Evolutionary conservation across 345 rosid genomes (phyloP), one percentile per base, ranked within the genome.

Genomic region (Crucihimalaya himalaica): DNA sequence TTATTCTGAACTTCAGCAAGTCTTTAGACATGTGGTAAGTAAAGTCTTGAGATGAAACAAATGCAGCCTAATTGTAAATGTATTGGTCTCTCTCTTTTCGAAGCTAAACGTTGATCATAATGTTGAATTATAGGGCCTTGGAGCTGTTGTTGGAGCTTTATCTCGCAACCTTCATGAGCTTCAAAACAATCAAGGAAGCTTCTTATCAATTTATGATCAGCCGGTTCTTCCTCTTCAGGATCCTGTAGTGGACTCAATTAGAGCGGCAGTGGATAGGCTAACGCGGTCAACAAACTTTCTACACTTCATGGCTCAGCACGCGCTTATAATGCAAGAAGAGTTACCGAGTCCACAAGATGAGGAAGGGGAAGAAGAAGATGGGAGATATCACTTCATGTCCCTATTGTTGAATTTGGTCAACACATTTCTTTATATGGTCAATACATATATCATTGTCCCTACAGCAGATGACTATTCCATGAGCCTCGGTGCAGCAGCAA

Each of bases 121-220:
- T 31, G 47, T 31, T 28, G 68, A 66, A 58, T 68, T 75, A 37
- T 81, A 94, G 98, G 97, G 99, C 16, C 75, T 95, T 61, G 98
- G 97, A 28, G 99, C 99, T 67, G 99, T 95, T 81, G 90, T 87
- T 73, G 97, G 99, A 68, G 97, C 99, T 8, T 70, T 95, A 72
- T 95, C 99, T 68, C 97, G 99, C 27, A 95, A 92, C 84, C 92
- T 95, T 67, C 97, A 91, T 53, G 97, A 95, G 55, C 98, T 95
- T 82, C 97, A 92, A 75, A 93, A 87, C 70, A 81, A 84, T 53
- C 94, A 88, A 55, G 99, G 99, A 80, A 95, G 99, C 88, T 88
- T 84, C 84, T 71, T 90, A 67, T 95, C 99, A 16, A 90, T 95
- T 28, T 95, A 88, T 78, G 99, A 95, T 70, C 88, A 90, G 34